phyloP scores from a whole-genome alignment of 108 stramenopile species.

The Cyclotella baltica region DNA sequence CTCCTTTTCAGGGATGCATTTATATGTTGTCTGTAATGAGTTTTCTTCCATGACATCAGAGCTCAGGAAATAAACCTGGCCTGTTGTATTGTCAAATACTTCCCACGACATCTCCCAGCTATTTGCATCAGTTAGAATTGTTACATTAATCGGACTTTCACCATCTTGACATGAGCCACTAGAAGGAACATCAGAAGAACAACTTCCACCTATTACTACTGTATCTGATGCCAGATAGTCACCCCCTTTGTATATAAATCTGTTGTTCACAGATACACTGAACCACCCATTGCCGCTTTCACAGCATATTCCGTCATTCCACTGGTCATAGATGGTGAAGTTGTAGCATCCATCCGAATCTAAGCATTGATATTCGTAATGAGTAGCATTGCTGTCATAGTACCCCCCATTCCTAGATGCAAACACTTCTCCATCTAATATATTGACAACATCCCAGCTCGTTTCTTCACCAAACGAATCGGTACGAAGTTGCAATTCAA shows the following conservation, averaged over 20 bases:
- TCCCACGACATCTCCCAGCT: constrained; percentile 21
- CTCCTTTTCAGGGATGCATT: background rate
- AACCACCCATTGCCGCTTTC: constrained; percentile 1
- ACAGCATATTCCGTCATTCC: constrained; percentile 14
- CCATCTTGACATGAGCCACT: background rate
- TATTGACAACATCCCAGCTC: constrained; percentile 11
- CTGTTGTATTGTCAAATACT: background rate
- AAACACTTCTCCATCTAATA: background rate
- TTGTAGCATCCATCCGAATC: constrained; percentile 6
- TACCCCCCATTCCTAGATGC: background rate
- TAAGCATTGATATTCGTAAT: constrained; percentile 6
- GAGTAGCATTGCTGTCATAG: constrained; percentile 1
- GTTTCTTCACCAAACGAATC: constrained; percentile 9
- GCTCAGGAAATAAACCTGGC: constrained; percentile 4
- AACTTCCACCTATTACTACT: constrained; percentile 9
- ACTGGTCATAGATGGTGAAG: constrained; percentile 10
- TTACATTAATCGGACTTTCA: background rate
- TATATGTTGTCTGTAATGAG: background rate
- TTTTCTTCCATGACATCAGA: constrained; percentile 6
- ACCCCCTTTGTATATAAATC: constrained; percentile 9
- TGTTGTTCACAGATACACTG: background rate
- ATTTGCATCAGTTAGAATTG: background rate
- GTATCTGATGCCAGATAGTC: constrained; percentile 8
- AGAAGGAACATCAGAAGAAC: background rate
- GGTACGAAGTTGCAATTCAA: constrained; percentile 4